Conservation (phyloP, 1,139 yeast species). For the Saccharomyces hybrid region DNA sequence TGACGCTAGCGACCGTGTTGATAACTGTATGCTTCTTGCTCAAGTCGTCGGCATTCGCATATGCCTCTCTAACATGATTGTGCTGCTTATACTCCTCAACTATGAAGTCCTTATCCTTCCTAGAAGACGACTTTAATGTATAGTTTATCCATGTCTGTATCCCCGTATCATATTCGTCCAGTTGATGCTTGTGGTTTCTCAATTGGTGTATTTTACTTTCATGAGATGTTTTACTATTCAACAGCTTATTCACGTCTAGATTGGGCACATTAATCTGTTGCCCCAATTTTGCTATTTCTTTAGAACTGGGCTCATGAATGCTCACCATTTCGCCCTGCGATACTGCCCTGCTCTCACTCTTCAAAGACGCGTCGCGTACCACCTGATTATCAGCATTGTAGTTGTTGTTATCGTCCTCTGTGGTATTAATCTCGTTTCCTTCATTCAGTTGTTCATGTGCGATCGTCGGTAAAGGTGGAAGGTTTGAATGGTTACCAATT, state of each 20-base stretch:
- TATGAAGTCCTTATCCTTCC: conserved; percentile 22
- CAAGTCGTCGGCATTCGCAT: conserved; percentile 32
- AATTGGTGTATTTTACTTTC: conserved; percentile 21
- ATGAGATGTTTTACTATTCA: conserved; percentile 21
- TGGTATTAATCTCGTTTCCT: not conserved
- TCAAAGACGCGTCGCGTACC: not conserved
- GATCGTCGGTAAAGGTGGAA: conserved; percentile 30
- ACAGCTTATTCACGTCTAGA: conserved; percentile 20
- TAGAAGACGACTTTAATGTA: conserved; percentile 25
- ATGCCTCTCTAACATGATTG: conserved; percentile 31
- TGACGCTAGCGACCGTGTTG: conserved; percentile 31
- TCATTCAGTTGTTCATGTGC: not conserved
- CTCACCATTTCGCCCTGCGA: conserved; percentile 11
- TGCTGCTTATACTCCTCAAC: conserved; percentile 30
- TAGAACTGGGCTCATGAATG: conserved; percentile 15
- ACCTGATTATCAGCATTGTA: not conserved
- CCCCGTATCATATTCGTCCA: conserved; percentile 26
- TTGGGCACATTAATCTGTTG: conserved; percentile 17
- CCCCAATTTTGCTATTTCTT: conserved; percentile 13
- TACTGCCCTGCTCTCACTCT: not conserved
- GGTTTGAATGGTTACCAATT: conserved; percentile 19
- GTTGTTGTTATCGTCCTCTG: conserved; percentile 2
- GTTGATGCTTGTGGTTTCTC: conserved; percentile 15
- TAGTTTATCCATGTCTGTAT: conserved; percentile 29
- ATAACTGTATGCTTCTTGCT: conserved; percentile 30